phyloP scores from a whole-genome alignment of 2,329 filamentous ascomycete genomes.

The Elsinoe necatrix region DNA sequence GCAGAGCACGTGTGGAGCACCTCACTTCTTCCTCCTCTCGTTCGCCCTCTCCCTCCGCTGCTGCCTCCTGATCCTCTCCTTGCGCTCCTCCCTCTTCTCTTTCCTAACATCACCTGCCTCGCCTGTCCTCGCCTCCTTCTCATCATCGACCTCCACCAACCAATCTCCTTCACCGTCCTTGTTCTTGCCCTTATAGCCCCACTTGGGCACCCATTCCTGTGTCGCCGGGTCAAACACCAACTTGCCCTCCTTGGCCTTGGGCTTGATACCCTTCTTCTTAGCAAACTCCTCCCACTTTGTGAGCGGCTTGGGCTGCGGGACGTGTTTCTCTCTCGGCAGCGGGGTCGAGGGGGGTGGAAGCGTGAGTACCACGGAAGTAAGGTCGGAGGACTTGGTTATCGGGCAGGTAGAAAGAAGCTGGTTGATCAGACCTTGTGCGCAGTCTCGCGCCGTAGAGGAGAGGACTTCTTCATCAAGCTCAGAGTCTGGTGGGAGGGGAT shows the following conservation, averaged over 20 bases:
- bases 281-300: slow-evolving; percentile 97
- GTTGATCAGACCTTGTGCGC: slow-evolving; percentile 85
- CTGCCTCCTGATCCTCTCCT: slow-evolving; percentile 35
- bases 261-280: slow-evolving; percentile 91
- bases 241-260: slow-evolving; percentile 74
- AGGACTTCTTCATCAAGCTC: slow-evolving; percentile 39
- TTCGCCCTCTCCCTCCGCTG: slow-evolving; percentile 39
- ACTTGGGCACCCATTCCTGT: slow-evolving; percentile 86
- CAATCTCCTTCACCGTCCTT: slow-evolving; percentile 76
- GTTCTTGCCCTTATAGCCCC: slow-evolving; percentile 88
- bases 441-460: slow-evolving; percentile 72
- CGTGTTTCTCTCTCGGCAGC: slow-evolving; percentile 83
- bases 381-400: slow-evolving; percentile 57
- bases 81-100: slow-evolving; percentile 54
- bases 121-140: slow-evolving; percentile 44
- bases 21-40: slow-evolving; percentile 47
- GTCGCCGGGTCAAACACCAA: slow-evolving; percentile 74
- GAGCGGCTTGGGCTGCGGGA: slow-evolving; percentile 70
- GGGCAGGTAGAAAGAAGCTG: slow-evolving; percentile 85
- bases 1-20: background rate
- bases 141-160: slow-evolving; percentile 83
- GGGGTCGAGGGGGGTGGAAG: slow-evolving; percentile 63
- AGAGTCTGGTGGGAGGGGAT: slow-evolving; percentile 57
- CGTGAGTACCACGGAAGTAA: slow-evolving; percentile 60
- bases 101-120: slow-evolving; percentile 52